These are phyloP conservation scores for Dichotomocladium elegans DNA, from an alignment of 371 early-diverging fungal species.

Conservation along the genomic window DNA sequence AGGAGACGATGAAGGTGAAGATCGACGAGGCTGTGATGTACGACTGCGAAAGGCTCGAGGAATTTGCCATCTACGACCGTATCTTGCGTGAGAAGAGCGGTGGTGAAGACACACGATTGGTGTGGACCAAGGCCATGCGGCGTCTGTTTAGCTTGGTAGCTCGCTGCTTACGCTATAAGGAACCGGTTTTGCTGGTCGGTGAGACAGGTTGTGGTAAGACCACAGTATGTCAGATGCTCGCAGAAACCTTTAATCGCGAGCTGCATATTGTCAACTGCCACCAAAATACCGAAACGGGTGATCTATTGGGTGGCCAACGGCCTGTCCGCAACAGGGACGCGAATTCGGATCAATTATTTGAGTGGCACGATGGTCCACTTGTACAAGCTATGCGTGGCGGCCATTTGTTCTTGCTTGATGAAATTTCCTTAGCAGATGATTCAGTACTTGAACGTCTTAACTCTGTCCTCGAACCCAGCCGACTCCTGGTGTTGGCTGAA, in stretches of 20 bases:
- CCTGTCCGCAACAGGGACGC: conserved; percentile 74
- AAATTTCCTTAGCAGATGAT: conserved; percentile 99
- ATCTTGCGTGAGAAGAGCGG: conserved; percentile 22
- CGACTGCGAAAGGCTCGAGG: conserved; percentile 54
- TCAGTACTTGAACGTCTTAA: conserved; percentile 99
- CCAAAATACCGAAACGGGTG: conserved; percentile 96
- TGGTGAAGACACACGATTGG: conserved; percentile 55
- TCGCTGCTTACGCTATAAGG: conserved; percentile 78
- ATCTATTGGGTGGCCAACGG: conserved; percentile 97
- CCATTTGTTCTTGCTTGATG: conserved; percentile 96
- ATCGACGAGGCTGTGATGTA: conserved; percentile 67
- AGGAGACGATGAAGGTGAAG: conserved; percentile 75
- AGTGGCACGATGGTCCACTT: conserved; percentile 96
- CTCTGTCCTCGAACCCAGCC: conserved; percentile 92
- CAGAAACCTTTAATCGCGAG: conserved; percentile 58
- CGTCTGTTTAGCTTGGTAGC: conserved; percentile 87
- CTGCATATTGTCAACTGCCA: conserved; percentile 96
- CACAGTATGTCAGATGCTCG: conserved; percentile 94
- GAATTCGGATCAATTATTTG: conserved; percentile 67
- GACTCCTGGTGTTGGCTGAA: conserved; percentile 92
- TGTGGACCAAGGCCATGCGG: conserved; percentile 95
- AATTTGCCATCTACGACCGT: conserved; percentile 44
- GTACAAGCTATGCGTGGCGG: conserved; percentile 94
- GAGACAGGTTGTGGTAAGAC: conserved; percentile 99
- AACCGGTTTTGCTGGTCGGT: conserved; percentile 97